Evolutionary conservation across 2,329 filamentous ascomycete species (phyloP).

Genomic region (Sporothrix luriei): DNA sequence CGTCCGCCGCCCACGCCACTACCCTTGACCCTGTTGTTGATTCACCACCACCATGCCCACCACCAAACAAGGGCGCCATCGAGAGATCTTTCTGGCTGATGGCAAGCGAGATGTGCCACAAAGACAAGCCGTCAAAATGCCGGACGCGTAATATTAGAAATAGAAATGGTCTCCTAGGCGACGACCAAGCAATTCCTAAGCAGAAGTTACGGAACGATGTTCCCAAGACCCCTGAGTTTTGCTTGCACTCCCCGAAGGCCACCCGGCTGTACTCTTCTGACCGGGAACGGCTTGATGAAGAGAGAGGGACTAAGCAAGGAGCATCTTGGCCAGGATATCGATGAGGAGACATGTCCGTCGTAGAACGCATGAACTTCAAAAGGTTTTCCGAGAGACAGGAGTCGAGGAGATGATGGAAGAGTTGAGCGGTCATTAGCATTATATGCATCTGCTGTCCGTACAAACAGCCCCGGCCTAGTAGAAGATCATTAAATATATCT

Average conservation of each 20-base stretch:
- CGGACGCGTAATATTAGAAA: conserved; percentile 14
- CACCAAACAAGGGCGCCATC: neutral
- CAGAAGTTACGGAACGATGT: neutral
- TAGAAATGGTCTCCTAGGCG: neutral
- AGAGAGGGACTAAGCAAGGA: neutral
- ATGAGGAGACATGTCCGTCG: neutral
- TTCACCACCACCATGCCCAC: conserved; percentile 16
- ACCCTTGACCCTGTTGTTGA: conserved; percentile 3
- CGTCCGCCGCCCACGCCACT: neutral
- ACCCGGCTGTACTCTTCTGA: neutral
- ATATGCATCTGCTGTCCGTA: neutral
- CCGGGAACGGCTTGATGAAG: neutral
- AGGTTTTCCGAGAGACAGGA: neutral
- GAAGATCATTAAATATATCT: too few relatives aligned
- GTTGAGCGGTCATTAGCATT: neutral
- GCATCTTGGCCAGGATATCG: neutral
- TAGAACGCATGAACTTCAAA: too few relatives aligned
- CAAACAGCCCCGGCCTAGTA: neutral
- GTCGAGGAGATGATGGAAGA: neutral
- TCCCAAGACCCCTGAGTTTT: neutral
- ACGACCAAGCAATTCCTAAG: conserved; percentile 17
- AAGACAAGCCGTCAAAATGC: conserved; percentile 12
- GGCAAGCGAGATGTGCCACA: conserved; percentile 22
- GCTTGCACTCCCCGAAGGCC: conserved; percentile 17
- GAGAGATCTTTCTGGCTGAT: neutral